These are phyloP conservation scores for Pochonia chlamydosporia DNA, from an alignment of 2,329 filamentous ascomycete species.

Conservation along the genomic window DNA sequence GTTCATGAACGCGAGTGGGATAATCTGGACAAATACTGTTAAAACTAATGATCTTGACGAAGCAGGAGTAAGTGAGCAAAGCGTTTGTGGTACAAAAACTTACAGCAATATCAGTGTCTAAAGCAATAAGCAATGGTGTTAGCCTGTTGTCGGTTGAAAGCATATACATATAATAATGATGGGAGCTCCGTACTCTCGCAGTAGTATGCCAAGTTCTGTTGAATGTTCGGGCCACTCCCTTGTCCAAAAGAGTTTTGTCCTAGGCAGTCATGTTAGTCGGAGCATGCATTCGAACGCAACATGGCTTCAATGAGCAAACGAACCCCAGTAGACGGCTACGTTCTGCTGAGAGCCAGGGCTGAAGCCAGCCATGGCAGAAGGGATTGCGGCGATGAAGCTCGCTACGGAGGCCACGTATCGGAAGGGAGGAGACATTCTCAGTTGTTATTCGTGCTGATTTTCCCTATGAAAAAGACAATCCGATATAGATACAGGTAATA, in stretches of 20 bases:
- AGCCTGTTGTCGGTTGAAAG: too few relatives aligned
- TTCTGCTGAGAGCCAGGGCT: slow-evolving; percentile 41
- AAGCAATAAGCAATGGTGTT: too few relatives aligned
- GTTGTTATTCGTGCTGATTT: too few relatives aligned
- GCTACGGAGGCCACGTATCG: slow-evolving; percentile 10
- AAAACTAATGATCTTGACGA: too few relatives aligned
- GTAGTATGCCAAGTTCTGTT: slow-evolving; percentile 52
- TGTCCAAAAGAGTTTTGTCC: slow-evolving; percentile 56
- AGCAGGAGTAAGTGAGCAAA: slow-evolving; percentile 7
- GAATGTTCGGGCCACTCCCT: slow-evolving; percentile 33
- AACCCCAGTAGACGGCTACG: slow-evolving; percentile 63
- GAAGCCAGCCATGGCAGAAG: slow-evolving; percentile 36
- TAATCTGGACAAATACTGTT: slow-evolving; percentile 32
- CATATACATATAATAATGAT: slow-evolving; percentile 1
- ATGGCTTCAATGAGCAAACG: slow-evolving; percentile 7
- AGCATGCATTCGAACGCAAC: background rate
- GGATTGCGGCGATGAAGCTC: slow-evolving; percentile 18
- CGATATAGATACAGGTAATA: too few relatives aligned
- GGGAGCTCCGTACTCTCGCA: too few relatives aligned
- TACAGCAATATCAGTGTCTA: slow-evolving; percentile 42
- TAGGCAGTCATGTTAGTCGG: slow-evolving; percentile 19
- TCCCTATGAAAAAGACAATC: too few relatives aligned
- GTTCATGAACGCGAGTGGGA: slow-evolving; percentile 59
- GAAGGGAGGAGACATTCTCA: slow-evolving; percentile 8
- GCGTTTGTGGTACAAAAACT: slow-evolving; percentile 15